A percentile compares a stretch with the other conserved stretches of the same genome.
Evolutionary conservation across 306 rosid genomes (phyloP).

Genomic region (Castanospermum australe): DNA sequence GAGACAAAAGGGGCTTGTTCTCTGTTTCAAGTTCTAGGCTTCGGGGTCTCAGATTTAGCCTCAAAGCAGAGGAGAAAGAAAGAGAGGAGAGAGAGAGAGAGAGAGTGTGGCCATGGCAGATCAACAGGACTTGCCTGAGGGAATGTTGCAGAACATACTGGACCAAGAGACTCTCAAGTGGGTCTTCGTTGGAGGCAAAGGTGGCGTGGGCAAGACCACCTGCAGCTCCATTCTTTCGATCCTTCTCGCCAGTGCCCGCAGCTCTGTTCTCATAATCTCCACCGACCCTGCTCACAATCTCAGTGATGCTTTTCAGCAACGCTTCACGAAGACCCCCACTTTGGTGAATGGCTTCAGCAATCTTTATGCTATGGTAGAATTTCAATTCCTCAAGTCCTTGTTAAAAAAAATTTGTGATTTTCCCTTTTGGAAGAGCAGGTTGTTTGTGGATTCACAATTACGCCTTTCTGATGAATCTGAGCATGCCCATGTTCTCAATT

Average conservation of each 20-base stretch:
- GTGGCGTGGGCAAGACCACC: constrained; percentile 77
- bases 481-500: neutral
- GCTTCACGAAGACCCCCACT: constrained; percentile 65
- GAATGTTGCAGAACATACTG: constrained; percentile 55
- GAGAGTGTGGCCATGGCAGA: constrained; percentile 3
- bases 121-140: constrained; percentile 44
- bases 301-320: constrained; percentile 78
- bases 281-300: constrained; percentile 83
- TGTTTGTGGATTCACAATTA: neutral
- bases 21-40: neutral
- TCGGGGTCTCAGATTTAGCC: neutral
- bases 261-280: constrained; percentile 72
- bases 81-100: constrained; percentile 1
- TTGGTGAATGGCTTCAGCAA: constrained; percentile 72
- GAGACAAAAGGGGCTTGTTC: neutral
- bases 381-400: neutral
- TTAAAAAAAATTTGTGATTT: neutral
- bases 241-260: constrained; percentile 57
- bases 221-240: constrained; percentile 72
- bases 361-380: constrained; percentile 64
- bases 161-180: constrained; percentile 68
- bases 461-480: neutral
- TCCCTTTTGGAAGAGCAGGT: neutral
- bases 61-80: neutral
- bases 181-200: constrained; percentile 80